These are phyloP conservation scores for Boletus sensibilis DNA, from an alignment of 768 basidiomycete species.

Conservation along the genomic window DNA sequence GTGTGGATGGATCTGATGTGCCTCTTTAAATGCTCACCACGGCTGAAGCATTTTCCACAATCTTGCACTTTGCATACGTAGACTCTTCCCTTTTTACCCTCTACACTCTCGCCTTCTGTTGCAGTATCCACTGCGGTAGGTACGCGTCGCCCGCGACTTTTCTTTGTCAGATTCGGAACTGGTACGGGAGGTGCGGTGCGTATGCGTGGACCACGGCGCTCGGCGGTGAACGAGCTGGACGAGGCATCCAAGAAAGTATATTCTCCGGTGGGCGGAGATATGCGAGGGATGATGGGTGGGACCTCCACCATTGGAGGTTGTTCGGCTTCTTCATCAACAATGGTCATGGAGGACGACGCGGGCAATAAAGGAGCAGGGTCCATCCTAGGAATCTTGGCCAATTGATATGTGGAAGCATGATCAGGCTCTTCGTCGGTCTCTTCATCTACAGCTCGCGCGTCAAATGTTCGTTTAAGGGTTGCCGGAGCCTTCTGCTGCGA, in stretches of 20 bases:
- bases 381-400: conserved; percentile 31
- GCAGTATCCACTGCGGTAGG: conserved; percentile 46
- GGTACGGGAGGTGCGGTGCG: conserved; percentile 63
- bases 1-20: conserved; percentile 76
- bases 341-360: conserved; percentile 28
- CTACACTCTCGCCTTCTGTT: conserved; percentile 24
- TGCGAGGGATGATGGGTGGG: conserved; percentile 7
- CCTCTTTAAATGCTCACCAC: conserved; percentile 74
- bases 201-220: conserved; percentile 47
- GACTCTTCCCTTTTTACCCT: conserved; percentile 35
- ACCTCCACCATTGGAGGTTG: conserved; percentile 8
- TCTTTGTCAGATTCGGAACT: conserved; percentile 77
- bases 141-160: conserved; percentile 74
- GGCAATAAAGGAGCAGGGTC: conserved; percentile 26
- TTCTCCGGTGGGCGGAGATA: conserved; percentile 32
- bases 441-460: conserved; percentile 36
- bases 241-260: conserved; percentile 37
- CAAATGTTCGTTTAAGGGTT: conserved; percentile 34
- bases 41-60: conserved; percentile 71
- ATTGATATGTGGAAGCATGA: conserved; percentile 18
- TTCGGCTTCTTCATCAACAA: conserved; percentile 27
- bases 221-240: conserved; percentile 37
- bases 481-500: conserved; percentile 13
- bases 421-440: conserved; percentile 35
- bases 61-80: conserved; percentile 67